Conservation (phyloP, 805 yeast genomes). For the Candida ascalaphidarum region DNA sequence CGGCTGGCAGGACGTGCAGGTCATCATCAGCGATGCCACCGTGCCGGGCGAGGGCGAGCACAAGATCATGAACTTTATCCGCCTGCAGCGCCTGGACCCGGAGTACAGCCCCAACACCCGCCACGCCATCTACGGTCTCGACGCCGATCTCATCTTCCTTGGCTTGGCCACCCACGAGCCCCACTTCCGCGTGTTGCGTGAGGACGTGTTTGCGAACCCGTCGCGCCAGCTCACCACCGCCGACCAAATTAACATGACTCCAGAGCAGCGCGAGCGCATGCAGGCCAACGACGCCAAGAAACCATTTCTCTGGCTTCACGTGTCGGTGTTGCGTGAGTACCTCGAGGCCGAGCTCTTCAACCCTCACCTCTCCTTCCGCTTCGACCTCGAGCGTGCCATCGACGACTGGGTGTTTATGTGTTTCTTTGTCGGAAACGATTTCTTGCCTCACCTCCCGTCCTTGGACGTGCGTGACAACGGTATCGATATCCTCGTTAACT, state of each 20-base stretch:
- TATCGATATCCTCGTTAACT: slow-evolving; percentile 66
- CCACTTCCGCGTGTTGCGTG: slow-evolving; percentile 86
- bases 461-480: slow-evolving; percentile 93
- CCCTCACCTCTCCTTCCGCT: slow-evolving; percentile 61
- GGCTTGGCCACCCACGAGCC: slow-evolving; percentile 98
- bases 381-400: slow-evolving; percentile 89
- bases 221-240: slow-evolving; percentile 35
- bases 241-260: slow-evolving; percentile 51
- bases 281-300: slow-evolving; percentile 45
- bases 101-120: slow-evolving; percentile 85
- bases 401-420: slow-evolving; percentile 99
- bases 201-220: slow-evolving; percentile 89
- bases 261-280: slow-evolving; percentile 41
- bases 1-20: slow-evolving; percentile 86
- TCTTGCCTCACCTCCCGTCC: slow-evolving; percentile 91
- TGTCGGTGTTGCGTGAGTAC: slow-evolving; percentile 81
- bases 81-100: slow-evolving; percentile 82
- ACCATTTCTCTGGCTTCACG: slow-evolving; percentile 92
- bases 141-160: slow-evolving; percentile 93
- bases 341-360: slow-evolving; percentile 71
- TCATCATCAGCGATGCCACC: slow-evolving; percentile 88
- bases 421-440: slow-evolving; percentile 97
- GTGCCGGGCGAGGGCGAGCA: slow-evolving; percentile 99
- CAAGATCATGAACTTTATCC: slow-evolving; percentile 90
- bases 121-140: slow-evolving; percentile 96